Conservation (phyloP, 352 stramenopile species). For the Aphanomyces cochlioides region DNA sequence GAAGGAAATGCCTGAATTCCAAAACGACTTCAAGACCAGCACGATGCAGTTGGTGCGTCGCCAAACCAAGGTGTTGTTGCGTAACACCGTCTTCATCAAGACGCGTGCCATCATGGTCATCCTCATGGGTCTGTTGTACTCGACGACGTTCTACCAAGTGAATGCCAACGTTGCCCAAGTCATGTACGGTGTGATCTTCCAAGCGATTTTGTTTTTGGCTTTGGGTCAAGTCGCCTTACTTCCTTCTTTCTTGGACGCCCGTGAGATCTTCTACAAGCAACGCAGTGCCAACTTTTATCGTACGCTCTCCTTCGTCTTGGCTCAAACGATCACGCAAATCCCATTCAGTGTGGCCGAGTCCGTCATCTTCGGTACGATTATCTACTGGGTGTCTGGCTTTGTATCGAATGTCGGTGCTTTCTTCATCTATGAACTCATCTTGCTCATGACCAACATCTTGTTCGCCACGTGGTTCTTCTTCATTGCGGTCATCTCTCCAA, state of each 20-base stretch:
- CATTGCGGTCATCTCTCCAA: constrained; percentile 45
- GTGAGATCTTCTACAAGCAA: constrained; percentile 63
- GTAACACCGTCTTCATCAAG: constrained; percentile 41
- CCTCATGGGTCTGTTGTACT: constrained; percentile 44
- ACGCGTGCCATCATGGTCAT: constrained; percentile 39
- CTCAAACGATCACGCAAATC: constrained; percentile 34
- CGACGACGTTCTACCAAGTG: constrained; percentile 43
- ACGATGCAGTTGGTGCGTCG: constrained; percentile 35
- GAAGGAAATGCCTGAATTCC: constrained; percentile 36
- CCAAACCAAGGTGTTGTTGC: constrained; percentile 38
- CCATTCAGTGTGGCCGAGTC: constrained; percentile 57
- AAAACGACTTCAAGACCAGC: constrained; percentile 33
- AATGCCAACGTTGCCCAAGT: constrained; percentile 40
- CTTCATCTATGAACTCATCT: constrained; percentile 34
- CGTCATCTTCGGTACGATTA: constrained; percentile 74
- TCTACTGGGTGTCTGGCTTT: constrained; percentile 55
- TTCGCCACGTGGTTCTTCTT: constrained; percentile 59
- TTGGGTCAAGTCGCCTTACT: constrained; percentile 69
- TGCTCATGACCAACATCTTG: constrained; percentile 35
- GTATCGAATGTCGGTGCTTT: constrained; percentile 37
- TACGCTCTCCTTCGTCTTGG: constrained; percentile 64
- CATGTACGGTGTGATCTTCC: constrained; percentile 66
- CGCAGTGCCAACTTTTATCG: constrained; percentile 79
- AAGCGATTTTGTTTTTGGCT: constrained; percentile 65
- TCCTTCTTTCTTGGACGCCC: constrained; percentile 50